Conservation (phyloP, 768 basidiomycete genomes). For the Chalciporus chontae region DNA sequence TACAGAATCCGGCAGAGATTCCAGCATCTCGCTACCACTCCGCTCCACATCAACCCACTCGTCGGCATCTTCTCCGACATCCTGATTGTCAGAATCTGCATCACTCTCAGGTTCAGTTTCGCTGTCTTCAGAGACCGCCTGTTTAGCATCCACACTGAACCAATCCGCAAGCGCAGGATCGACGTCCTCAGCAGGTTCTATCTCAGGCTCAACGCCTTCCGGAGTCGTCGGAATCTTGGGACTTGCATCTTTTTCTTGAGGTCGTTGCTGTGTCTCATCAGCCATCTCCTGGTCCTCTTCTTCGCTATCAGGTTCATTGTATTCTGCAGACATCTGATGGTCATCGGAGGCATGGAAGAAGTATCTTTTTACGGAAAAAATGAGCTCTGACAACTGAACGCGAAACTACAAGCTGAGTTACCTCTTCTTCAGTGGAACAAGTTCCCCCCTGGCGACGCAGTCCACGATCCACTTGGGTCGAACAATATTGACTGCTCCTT, state of each 20-base stretch:
- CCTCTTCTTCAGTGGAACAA: constrained; percentile 66
- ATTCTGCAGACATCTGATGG: constrained; percentile 50
- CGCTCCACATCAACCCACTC: constrained; percentile 37
- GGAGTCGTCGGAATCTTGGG: not conserved
- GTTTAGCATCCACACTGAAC: constrained; percentile 51
- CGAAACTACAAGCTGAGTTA: constrained; percentile 25
- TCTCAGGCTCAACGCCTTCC: constrained; percentile 16
- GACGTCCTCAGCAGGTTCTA: constrained; percentile 31
- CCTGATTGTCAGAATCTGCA: constrained; percentile 66
- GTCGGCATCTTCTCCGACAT: constrained; percentile 38
- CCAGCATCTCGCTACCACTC: constrained; percentile 21
- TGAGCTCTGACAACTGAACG: not conserved
- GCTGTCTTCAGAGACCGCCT: constrained; percentile 24
- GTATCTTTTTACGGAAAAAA: constrained; percentile 44
- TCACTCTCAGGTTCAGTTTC: constrained; percentile 60
- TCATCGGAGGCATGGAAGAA: constrained; percentile 70
- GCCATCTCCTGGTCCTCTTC: constrained; percentile 26
- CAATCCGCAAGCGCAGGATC: constrained; percentile 57
- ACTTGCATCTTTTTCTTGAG: constrained; percentile 19
- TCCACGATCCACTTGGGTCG: constrained; percentile 81
- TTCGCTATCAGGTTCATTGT: constrained; percentile 38
- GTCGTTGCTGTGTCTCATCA: constrained; percentile 4
- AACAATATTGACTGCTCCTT: constrained; percentile 67
- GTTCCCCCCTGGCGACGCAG: constrained; percentile 57
- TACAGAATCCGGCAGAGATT: constrained; percentile 15